Evolutionary conservation across 2,329 filamentous ascomycete genomes (phyloP).

Genomic region (Rhynchosporium agropyri): DNA sequence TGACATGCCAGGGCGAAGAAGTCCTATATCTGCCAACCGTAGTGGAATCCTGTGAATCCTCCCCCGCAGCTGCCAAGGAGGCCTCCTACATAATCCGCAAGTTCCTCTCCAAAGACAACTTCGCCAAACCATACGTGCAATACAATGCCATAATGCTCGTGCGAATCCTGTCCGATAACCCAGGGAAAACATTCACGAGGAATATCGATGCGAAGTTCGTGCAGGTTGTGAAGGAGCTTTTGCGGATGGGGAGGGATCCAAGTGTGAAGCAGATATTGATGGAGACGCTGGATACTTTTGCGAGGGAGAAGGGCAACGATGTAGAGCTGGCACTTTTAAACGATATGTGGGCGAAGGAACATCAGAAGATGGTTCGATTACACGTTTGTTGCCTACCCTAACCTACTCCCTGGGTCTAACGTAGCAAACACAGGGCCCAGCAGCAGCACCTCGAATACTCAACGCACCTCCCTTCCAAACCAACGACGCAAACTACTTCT

Average conservation of each 20-base stretch:
- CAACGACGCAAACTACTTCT: conserved; percentile 60
- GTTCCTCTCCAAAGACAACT: conserved; percentile 75
- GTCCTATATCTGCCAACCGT: conserved; percentile 90
- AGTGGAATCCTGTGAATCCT: conserved; percentile 93
- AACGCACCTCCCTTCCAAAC: conserved; percentile 49
- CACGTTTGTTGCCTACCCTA: conserved; percentile 37
- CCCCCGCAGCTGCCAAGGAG: conserved; percentile 79
- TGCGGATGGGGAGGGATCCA: conserved; percentile 70
- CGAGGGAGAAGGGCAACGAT: conserved; percentile 67
- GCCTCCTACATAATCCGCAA: conserved; percentile 81
- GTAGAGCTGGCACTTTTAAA: conserved; percentile 71
- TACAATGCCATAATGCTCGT: conserved; percentile 97
- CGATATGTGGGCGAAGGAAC: conserved; percentile 89
- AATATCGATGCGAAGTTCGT: conserved; percentile 87
- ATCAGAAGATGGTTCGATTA: conserved; percentile 61
- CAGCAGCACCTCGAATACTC: conserved; percentile 45
- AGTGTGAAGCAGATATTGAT: conserved; percentile 83
- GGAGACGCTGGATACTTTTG: conserved; percentile 81
- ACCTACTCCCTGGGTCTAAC: conserved; percentile 10
- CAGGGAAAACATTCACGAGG: conserved; percentile 85
- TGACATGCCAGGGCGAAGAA: conserved; percentile 69
- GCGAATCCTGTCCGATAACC: conserved; percentile 90
- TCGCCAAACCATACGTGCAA: conserved; percentile 68
- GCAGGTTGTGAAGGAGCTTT: conserved; percentile 71
- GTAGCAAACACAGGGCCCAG: conserved; percentile 33